Conservation (phyloP, 2,329 filamentous ascomycete genomes). For the Apiospora malaysiana region DNA sequence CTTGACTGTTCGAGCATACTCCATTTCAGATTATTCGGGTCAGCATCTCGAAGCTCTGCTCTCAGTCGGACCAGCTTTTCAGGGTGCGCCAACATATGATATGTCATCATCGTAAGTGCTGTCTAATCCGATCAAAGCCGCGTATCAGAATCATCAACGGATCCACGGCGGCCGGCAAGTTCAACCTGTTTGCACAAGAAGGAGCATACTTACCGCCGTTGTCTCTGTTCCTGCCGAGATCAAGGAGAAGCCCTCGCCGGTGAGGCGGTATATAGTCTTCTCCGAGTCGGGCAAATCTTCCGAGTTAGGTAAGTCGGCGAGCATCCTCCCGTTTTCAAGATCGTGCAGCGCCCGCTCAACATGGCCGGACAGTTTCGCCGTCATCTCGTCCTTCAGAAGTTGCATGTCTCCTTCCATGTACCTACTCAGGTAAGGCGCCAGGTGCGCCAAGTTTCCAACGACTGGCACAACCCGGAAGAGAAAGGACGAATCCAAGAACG, state of each 20-base stretch:
- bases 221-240: slow-evolving; percentile 48
- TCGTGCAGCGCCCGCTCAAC: slow-evolving; percentile 42
- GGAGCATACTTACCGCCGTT: slow-evolving; percentile 35
- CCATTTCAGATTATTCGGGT: background rate
- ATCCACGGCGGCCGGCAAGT: slow-evolving; percentile 40
- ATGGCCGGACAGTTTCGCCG: slow-evolving; percentile 26
- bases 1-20: background rate
- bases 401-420: slow-evolving; percentile 32
- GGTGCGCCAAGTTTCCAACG: slow-evolving; percentile 28
- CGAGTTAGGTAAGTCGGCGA: slow-evolving; percentile 42
- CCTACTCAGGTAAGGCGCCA: slow-evolving; percentile 28
- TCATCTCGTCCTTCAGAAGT: slow-evolving; percentile 27
- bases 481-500: slow-evolving; percentile 33
- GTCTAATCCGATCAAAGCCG: slow-evolving; percentile 23
- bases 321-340: slow-evolving; percentile 43
- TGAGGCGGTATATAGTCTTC: slow-evolving; percentile 42
- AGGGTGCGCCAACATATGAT: background rate
- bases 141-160: too few species aligned
- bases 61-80: background rate
- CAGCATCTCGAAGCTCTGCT: background rate
- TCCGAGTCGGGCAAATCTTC: slow-evolving; percentile 40
- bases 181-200: slow-evolving; percentile 33
- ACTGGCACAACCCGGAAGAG: slow-evolving; percentile 31
- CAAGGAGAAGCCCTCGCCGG: slow-evolving; percentile 47
- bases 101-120: background rate